Base-by-base conservation (phyloP, 1,139 yeast species). In the Geotrichum carabidarum region DNA sequence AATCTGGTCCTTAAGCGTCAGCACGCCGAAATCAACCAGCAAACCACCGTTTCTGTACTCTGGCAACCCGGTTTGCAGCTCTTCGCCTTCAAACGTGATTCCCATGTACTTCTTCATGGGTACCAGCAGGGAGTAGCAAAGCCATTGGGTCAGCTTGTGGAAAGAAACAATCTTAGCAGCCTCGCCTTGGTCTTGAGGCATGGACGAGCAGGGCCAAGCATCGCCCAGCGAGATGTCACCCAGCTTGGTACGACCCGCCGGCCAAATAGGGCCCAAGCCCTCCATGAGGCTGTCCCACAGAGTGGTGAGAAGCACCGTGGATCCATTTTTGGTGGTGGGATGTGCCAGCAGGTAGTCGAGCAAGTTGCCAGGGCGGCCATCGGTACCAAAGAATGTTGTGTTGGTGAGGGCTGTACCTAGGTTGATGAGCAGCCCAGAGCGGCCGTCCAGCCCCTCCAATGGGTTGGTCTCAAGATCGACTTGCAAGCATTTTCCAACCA, bases 21-120 rank as follows among this genome's bases (percentile, higher is more conserved):
- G 65, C 1, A 81, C 75, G 8, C 76, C 80, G 45, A 78, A 69
- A 64, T 81, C 85, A 42, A 78, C 76, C 60, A 81, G 74, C 31
- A 81, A 66, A 0, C 85, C 86, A 36, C 85, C 86, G 58, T 81
- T 81, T 61, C 86, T 71, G 64, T 81, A 81, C 63, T 81, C 86
- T 4, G 86, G 85, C 47, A 81, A 68, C 0, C 85, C 86, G 0
- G 85, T 81, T 68, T 78, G 79, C 45, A 74, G 66, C 1, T 69
- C 63, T 52, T 77, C 73, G 57, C 78, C 75, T 1, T 62, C 64
- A 60, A 81, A 76, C 40, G 68, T 65, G 47, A 79, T 71, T 2
- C 75, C 75, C 4, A 62, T 58, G 60, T 70, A 77, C 31, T 70
- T 67, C 53, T 72, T 72, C 53, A 81, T 68, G 4, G 84, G 84